These are phyloP conservation scores for Linum trigynum DNA, from an alignment of 345 rosid genomes.

Conservation along the genomic window DNA sequence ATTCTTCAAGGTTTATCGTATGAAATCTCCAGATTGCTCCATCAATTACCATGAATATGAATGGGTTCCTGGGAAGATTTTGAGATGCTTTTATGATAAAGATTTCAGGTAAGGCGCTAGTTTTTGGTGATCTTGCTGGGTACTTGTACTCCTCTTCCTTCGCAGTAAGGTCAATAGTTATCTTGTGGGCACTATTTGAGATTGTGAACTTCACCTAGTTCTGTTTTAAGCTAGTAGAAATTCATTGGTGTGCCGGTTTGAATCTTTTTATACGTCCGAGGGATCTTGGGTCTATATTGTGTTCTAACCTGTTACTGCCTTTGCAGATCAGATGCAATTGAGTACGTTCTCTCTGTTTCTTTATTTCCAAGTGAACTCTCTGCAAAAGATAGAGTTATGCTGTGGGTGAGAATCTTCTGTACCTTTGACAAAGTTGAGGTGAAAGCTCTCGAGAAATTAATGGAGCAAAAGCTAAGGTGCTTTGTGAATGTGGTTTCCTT, in stretches of 20 bases:
- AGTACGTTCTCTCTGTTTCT: slow-evolving; percentile 52
- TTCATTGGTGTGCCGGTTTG: no score
- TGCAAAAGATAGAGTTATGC: slow-evolving; percentile 51
- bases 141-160: background rate
- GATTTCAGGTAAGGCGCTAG: slow-evolving; percentile 61
- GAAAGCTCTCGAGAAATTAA: slow-evolving; percentile 78
- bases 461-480: slow-evolving; percentile 96
- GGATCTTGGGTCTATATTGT: background rate
- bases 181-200: background rate
- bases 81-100: slow-evolving; percentile 91
- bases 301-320: slow-evolving; percentile 16
- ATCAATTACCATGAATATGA: slow-evolving; percentile 43
- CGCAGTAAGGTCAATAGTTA: slow-evolving; percentile 2
- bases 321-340: slow-evolving; percentile 89
- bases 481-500: slow-evolving; percentile 13
- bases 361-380: slow-evolving; percentile 60
- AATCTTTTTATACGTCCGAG: background rate
- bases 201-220: background rate
- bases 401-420: slow-evolving; percentile 73
- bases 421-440: slow-evolving; percentile 76
- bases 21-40: slow-evolving; percentile 40
- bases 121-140: background rate
- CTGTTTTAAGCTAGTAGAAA: no score
- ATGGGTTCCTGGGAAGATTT: slow-evolving; percentile 94
- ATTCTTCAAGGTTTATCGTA: slow-evolving; percentile 57